Percentiles rank a stretch among this genome's conserved stretches.
phyloP scores from a whole-genome alignment of 306 rosid genomes.

The Lablab purpureus region DNA sequence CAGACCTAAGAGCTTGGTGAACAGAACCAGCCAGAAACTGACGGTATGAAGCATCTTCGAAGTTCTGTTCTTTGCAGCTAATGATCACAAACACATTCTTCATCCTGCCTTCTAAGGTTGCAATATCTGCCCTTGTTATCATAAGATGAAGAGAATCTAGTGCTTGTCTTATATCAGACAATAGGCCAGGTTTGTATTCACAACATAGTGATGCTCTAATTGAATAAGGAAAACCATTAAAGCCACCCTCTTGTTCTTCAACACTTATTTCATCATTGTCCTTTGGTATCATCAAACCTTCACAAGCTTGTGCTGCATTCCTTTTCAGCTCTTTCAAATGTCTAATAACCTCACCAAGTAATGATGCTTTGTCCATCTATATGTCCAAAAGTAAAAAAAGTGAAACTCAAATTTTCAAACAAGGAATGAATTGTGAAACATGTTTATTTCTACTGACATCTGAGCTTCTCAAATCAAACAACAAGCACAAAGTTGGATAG shows the following conservation, averaged over 20 bases:
- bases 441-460: neutral
- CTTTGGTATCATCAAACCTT: constrained; percentile 61
- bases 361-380: constrained; percentile 87
- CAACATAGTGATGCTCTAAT: constrained; percentile 72
- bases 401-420: constrained; percentile 18
- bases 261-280: constrained; percentile 76
- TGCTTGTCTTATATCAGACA: constrained; percentile 68
- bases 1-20: constrained; percentile 66
- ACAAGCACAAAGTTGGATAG: neutral
- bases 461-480: constrained; percentile 13
- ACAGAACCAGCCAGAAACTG: constrained; percentile 62
- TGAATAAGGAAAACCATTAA: constrained; percentile 59
- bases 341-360: constrained; percentile 69
- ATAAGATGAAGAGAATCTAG: constrained; percentile 66
- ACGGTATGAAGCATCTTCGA: constrained; percentile 52
- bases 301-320: constrained; percentile 64
- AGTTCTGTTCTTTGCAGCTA: constrained; percentile 54
- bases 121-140: constrained; percentile 64
- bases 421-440: neutral
- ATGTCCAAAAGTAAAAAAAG: constrained; percentile 12
- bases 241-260: constrained; percentile 63
- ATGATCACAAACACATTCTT: constrained; percentile 70
- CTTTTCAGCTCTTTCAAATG: constrained; percentile 69
- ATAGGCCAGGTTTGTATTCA: constrained; percentile 70
- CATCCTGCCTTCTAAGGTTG: constrained; percentile 74